Percentiles rank a stretch among this genome's conserved stretches.
Conservation (phyloP, 2,329 filamentous ascomycete genomes). For the Pseudogymnoascus sp. region DNA sequence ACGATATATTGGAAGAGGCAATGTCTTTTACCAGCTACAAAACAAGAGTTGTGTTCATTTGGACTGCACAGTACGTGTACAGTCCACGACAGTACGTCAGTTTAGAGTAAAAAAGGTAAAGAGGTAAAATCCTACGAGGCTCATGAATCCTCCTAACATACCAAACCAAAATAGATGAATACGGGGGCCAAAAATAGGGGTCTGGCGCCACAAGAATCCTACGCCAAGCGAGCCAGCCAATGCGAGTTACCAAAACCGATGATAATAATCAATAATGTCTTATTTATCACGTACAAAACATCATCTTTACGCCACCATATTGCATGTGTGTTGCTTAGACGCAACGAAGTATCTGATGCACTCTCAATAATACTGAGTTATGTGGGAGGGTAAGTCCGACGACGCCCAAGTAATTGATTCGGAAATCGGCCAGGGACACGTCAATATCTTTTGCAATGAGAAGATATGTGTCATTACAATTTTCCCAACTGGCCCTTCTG, state of each 20-base stretch:
- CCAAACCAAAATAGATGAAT: background rate
- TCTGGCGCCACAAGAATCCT: background rate
- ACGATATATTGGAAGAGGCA: background rate
- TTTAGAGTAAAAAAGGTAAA: background rate
- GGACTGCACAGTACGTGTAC: background rate
- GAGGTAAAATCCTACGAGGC: background rate
- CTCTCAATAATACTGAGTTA: background rate
- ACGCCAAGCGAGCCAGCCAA: background rate
- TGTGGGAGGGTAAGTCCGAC: background rate
- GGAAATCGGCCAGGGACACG: background rate
- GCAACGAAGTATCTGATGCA: background rate
- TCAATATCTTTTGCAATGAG: background rate
- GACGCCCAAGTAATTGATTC: background rate
- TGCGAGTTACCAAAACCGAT: background rate
- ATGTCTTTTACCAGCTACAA: background rate
- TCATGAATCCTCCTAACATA: background rate
- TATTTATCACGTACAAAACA: background rate
- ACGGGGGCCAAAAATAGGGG: background rate
- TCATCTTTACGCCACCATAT: background rate
- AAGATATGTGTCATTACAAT: background rate
- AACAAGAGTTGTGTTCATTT: background rate
- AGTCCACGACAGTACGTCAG: background rate
- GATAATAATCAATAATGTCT: background rate
- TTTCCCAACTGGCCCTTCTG: background rate
- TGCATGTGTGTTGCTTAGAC: background rate